Evolutionary conservation across 1,139 yeast species (phyloP), one percentile per base, ranked within the genome.

Genomic region (Pichia kudriavzevii): DNA sequence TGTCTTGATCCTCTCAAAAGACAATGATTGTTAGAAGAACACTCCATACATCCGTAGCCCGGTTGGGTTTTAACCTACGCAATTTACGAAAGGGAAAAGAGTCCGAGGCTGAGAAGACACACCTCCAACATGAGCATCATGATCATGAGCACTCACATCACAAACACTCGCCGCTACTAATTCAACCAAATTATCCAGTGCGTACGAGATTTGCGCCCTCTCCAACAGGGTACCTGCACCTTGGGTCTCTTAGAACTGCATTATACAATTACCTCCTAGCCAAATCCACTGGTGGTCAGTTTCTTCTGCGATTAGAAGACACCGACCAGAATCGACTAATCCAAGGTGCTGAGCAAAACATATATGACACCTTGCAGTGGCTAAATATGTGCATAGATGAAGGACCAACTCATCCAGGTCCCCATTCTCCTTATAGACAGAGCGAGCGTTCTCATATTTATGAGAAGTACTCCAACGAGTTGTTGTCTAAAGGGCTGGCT

Each of bases 191-290:
- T 2, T 12, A 50, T 0, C 94, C 95, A 0, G 95, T 79, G 0
- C 60, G 95, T 44, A 85, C 97, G 2, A 63, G 99, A 46, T 91
- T 91, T 60, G 99, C 99, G 0, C 98, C 99, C 1, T 88, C 97
- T 3, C 99, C 99, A 1, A 91, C 99, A 0, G 99, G 99, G 0
- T 73, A 72, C 44, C 66, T 93, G 25, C 99, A 91, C 55, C 58
- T 93, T 39, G 99, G 99, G 0, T 87, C 97, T 0, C 58, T 93
- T 32, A 63, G 99, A 53, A 91, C 99, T 0, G 97, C 98, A 0
- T 58, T 91, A 20, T 93, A 85, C 60, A 93, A 91, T 56, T 91
- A 79, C 51, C 58, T 91, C 21, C 61, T 84, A 18, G 97, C 98
- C 1, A 75, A 67, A 47, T 70, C 72, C 39, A 84, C 95, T 0